These are phyloP conservation scores for Butyriboletus appendiculatus DNA, from an alignment of 1,284 basidiomycete species.

Conservation along the genomic window DNA sequence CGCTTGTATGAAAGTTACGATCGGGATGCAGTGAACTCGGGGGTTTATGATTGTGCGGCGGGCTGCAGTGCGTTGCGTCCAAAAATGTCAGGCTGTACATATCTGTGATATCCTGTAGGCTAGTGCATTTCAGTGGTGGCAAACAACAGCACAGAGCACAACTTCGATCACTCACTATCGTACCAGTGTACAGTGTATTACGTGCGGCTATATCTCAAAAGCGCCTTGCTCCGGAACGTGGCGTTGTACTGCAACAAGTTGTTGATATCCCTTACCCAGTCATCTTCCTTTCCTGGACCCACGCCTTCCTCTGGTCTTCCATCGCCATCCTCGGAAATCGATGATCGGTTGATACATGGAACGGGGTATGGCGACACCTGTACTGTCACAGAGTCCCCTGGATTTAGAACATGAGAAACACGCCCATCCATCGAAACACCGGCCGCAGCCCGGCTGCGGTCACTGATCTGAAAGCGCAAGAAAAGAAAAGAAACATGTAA, in stretches of 20 bases:
- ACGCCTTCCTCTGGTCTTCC: slow-evolving; percentile 48
- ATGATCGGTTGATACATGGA: slow-evolving; percentile 88
- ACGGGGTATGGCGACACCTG: slow-evolving; percentile 88
- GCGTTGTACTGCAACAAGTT: slow-evolving; percentile 90
- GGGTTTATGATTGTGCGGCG: background rate
- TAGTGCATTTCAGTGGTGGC: background rate
- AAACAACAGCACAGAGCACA: background rate
- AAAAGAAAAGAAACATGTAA: background rate
- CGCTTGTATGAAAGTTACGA: background rate
- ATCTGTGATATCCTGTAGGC: background rate
- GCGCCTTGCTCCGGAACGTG: slow-evolving; percentile 86
- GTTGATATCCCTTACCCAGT: slow-evolving; percentile 97
- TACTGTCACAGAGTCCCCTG: slow-evolving; percentile 85
- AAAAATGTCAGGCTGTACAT: background rate
- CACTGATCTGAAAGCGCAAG: slow-evolving; percentile 64
- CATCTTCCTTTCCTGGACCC: slow-evolving; percentile 80
- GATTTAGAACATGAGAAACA: slow-evolving; percentile 75
- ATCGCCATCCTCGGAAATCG: slow-evolving; percentile 56
- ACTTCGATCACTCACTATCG: slow-evolving; percentile 15
- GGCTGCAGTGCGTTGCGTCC: background rate
- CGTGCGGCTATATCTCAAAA: slow-evolving; percentile 55
- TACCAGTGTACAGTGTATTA: slow-evolving; percentile 10
- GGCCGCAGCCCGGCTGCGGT: slow-evolving; percentile 81
- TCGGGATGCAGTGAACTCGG: background rate
- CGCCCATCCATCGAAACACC: slow-evolving; percentile 94